A percentile compares a stretch with the other conserved stretches of the same genome.
Conservation (phyloP, 768 basidiomycete species). For the Collybiopsis confluens region DNA sequence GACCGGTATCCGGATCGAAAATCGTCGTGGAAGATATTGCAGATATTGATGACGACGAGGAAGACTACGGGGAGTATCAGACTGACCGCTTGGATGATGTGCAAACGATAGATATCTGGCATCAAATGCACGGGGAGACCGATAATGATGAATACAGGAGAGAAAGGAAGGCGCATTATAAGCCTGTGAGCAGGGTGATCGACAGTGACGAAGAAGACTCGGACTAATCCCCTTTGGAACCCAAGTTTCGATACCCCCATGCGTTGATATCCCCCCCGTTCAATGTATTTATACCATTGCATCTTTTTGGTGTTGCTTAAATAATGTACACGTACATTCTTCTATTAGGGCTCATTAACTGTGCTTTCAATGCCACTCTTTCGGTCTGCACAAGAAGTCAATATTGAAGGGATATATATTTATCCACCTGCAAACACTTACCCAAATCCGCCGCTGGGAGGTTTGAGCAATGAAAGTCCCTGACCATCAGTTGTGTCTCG, state of each 20-base stretch:
- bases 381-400: neutral
- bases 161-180: neutral
- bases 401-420: too few species aligned
- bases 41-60: conserved; percentile 11
- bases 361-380: neutral
- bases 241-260: neutral
- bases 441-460: too few species aligned
- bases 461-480: neutral
- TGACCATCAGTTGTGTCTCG: neutral
- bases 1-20: conserved; percentile 3
- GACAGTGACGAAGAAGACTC: neutral
- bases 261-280: neutral
- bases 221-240: neutral
- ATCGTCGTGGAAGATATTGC: conserved; percentile 8
- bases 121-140: conserved; percentile 1
- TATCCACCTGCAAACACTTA: too few species aligned
- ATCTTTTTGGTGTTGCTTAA: neutral
- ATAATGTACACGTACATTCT: neutral
- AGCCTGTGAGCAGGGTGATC: neutral
- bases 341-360: too few species aligned
- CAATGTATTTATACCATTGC: neutral
- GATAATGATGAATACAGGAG: conserved; percentile 2
- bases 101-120: conserved; percentile 6
- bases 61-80: conserved; percentile 11
- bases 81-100: conserved; percentile 6